Evolutionary conservation across 1,284 basidiomycete genomes (phyloP).

Genomic region (Pholiota adiposa): DNA sequence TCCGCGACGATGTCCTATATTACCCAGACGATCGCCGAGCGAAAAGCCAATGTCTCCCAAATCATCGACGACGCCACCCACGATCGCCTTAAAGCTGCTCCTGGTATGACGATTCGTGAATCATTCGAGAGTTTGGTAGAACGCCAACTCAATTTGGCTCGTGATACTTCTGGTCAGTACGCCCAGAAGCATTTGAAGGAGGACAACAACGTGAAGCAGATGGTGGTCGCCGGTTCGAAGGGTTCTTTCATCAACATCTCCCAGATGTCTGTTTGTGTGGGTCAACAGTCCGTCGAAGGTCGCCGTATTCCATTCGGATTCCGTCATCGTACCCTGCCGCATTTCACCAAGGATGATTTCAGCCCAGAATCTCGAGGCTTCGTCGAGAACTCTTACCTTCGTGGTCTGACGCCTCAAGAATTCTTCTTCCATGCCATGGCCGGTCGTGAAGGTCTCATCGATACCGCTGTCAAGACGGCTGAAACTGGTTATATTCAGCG

Average conservation of each 20-base stretch:
- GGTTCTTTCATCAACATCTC: slow-evolving; percentile 99
- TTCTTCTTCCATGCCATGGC: slow-evolving; percentile 99
- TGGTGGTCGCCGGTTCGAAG: slow-evolving; percentile 99
- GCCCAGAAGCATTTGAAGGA: slow-evolving; percentile 97
- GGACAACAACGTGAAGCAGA: slow-evolving; percentile 99
- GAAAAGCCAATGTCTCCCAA: slow-evolving; percentile 75
- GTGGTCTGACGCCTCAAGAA: slow-evolving; percentile 96
- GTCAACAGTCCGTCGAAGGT: slow-evolving; percentile 98
- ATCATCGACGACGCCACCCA: slow-evolving; percentile 82
- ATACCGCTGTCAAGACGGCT: slow-evolving; percentile 99
- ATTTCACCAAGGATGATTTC: slow-evolving; percentile 99
- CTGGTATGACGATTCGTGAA: slow-evolving; percentile 99
- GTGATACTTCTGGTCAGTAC: slow-evolving; percentile 94
- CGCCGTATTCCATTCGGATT: slow-evolving; percentile 99
- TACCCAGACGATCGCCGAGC: slow-evolving; percentile 81
- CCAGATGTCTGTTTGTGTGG: slow-evolving; percentile 99
- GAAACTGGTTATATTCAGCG: slow-evolving; percentile 99
- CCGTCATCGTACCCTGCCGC: slow-evolving; percentile 93
- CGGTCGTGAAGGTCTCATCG: slow-evolving; percentile 98
- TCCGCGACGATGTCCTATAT: slow-evolving; percentile 87
- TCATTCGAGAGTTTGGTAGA: slow-evolving; percentile 96
- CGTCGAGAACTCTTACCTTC: slow-evolving; percentile 99
- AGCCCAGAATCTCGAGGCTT: slow-evolving; percentile 98
- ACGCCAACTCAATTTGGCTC: slow-evolving; percentile 91
- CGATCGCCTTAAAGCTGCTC: slow-evolving; percentile 84